Evolutionary conservation across 805 yeast genomes (phyloP).

Genomic region (Teunomyces panamensis): DNA sequence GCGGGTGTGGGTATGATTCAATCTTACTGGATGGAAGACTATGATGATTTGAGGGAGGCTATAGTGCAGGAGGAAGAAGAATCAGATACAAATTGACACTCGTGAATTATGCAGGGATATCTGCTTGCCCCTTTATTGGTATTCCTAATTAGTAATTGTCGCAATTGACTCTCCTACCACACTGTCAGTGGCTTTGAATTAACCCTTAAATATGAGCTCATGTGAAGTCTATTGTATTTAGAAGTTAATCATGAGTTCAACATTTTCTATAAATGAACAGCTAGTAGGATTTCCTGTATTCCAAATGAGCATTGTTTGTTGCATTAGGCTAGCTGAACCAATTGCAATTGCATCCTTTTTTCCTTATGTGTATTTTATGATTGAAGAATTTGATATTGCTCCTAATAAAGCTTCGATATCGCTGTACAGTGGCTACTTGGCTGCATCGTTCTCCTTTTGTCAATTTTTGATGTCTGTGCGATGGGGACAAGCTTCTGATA

Average conservation of each 20-base stretch:
- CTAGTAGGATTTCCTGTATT: conserved; percentile 55
- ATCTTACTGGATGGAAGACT: conserved; percentile 25
- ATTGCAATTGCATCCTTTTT: conserved; percentile 61
- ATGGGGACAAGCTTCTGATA: conserved; percentile 59
- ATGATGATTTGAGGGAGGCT: conserved; percentile 9
- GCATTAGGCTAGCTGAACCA: conserved; percentile 59
- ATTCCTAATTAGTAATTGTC: not conserved
- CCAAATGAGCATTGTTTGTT: conserved; percentile 39
- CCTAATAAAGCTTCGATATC: conserved; percentile 51
- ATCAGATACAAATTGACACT: not conserved
- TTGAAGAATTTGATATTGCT: conserved; percentile 49
- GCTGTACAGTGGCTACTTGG: conserved; percentile 58
- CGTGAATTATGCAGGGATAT: not conserved
- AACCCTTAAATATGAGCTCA: not conserved
- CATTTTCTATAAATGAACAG: conserved; percentile 37
- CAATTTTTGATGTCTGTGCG: conserved; percentile 56
- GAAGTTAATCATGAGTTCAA: not conserved
- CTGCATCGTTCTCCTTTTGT: conserved; percentile 58
- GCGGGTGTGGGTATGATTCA: conserved; percentile 28
- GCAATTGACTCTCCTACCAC: not conserved
- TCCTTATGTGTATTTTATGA: conserved; percentile 65
- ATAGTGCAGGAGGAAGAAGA: not conserved
- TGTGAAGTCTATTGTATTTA: too few relatives aligned
- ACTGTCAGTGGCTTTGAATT: not conserved
- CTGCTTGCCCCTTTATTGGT: not conserved